A percentile compares a stretch with the other conserved stretches of the same genome.
phyloP scores from a whole-genome alignment of 176 grass and related monocot species.

The Phragmites australis region DNA sequence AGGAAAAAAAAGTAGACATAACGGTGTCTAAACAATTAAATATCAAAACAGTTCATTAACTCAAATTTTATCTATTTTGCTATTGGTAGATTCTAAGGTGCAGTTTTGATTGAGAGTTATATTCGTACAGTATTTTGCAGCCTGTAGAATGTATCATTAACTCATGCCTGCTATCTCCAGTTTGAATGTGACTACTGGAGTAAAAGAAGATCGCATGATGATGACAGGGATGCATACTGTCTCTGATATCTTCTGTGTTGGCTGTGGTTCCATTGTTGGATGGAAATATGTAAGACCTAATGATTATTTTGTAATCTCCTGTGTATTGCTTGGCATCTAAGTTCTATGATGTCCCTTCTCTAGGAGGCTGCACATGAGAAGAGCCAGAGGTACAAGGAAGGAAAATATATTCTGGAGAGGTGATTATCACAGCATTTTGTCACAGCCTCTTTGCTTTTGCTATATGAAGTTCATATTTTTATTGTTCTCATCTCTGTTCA shows the following conservation, averaged over 20 bases:
- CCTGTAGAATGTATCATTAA: slow-evolving; percentile 30
- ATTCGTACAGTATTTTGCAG: neutral
- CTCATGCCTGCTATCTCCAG: slow-evolving; percentile 47
- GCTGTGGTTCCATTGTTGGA: slow-evolving; percentile 94
- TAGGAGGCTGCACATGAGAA: slow-evolving; percentile 84
- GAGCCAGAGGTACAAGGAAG: slow-evolving; percentile 96
- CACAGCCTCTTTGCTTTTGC: neutral
- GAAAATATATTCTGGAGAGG: slow-evolving; percentile 98
- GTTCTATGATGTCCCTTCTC: slow-evolving; percentile 37
- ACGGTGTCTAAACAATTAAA: neutral
- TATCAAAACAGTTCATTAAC: neutral
- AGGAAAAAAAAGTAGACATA: neutral
- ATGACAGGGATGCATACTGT: slow-evolving; percentile 94
- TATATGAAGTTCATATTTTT: neutral
- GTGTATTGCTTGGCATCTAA: slow-evolving; percentile 27
- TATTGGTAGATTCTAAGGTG: neutral
- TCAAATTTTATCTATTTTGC: neutral
- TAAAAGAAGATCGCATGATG: slow-evolving; percentile 90
- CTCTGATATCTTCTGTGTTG: slow-evolving; percentile 96
- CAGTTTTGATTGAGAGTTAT: neutral
- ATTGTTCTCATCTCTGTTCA: slow-evolving; percentile 16
- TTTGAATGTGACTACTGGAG: slow-evolving; percentile 83
- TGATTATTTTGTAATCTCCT: slow-evolving; percentile 5
- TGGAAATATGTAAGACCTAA: slow-evolving; percentile 97
- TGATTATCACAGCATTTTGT: slow-evolving; percentile 27